Evolutionary conservation across 139 green algal species (phyloP), one percentile per base, ranked within the genome.

Genomic region (Diplosphaera chodatii): DNA sequence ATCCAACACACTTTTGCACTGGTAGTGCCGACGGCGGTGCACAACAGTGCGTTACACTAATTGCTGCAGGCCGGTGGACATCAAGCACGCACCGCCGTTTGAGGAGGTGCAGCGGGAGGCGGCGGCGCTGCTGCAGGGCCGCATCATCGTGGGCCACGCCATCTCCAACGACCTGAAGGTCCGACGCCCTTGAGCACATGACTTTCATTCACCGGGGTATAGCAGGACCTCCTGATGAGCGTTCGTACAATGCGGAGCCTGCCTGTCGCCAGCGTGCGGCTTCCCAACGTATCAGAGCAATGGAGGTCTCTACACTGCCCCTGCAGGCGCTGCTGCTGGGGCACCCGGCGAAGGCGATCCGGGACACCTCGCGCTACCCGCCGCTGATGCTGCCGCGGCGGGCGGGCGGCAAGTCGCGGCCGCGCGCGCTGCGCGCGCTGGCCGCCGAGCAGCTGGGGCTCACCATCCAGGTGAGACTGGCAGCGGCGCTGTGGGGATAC

Each of bases 91-190:
- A 0, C 77, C 85, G 8, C 8, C 69, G 2, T 82, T 90, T 40
- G 69, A 70, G 21, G 62, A 83, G n/a, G 87, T 92, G 37, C 78
- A 87, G 63, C 37, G 62, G 13, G 34, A 78, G 68, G 91, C 94
- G 31, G 81, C 78, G 0, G 63, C 72, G 31, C 69, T 96, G 63
- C 62, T 95, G 13, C 65, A 79, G 64, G 91, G 85, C 6, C 81
- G 91, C 15, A 77, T 88, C 18, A 33, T 98, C 32, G 91, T 98
- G 40, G 93, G 93, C 23, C 93, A 98, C 64, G 73, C 88, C 32
- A 66, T 98, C 21, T 64, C 77, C 29, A 93, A 98, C 76, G 93
- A 98, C 82, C 77, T 97, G 21, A 77, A 86, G 76, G 74, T 28
- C 32, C 18, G 15, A 27, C 48, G 13, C 37, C 37, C n/a, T n/a